Evolutionary conservation across 2,329 filamentous ascomycete species (phyloP), one percentile per base, ranked within the genome.

Genomic region (Colletotrichum spinosum): DNA sequence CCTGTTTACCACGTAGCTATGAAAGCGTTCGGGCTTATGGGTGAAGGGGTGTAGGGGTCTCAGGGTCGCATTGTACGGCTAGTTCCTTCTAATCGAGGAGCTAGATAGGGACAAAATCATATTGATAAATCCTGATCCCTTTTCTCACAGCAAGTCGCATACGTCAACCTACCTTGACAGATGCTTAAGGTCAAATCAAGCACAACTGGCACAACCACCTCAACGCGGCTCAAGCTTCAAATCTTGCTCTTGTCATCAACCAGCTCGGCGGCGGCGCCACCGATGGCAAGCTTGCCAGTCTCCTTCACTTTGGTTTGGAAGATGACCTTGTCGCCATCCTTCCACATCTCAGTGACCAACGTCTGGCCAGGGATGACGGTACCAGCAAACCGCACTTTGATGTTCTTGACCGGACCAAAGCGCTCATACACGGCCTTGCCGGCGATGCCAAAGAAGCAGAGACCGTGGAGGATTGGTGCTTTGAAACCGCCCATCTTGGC

Each of bases 401-500:
- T 90, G 82, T 94, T 97, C 85, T 92, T 93, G 82, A 92, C 94
- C 51, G 86, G 80, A 4, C 96, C 96, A 73, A 90, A 98, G 10
- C 85, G 90, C 80, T 93, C 87, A 77, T 94, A 91, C 44, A 99
- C 89, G 66, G 95, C 94, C 86, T 97, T 97, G 69, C 91, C 93
- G 13, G 92, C 90, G 70, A 98, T 88, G 71, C 96, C 96, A 74
- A 99, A 95, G 76, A 90, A 96, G 86, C 94, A 97, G 42, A 99
- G 88, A n/a, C 96, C 96, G 83, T 99, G 96, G 58, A 99, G 84
- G 76, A 99, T 99, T 11, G 96, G 96, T 35, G 84, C 88, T 81
- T 96, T 92, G 88, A 99, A 99, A 65, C 96, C 96, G 65, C 95
- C 96, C 72, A 97, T 90, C 83, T 96, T 96, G 81, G 93, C 93